Conservation (phyloP, 2,329 filamentous ascomycete genomes). For the Pseudopyricularia javanii region DNA sequence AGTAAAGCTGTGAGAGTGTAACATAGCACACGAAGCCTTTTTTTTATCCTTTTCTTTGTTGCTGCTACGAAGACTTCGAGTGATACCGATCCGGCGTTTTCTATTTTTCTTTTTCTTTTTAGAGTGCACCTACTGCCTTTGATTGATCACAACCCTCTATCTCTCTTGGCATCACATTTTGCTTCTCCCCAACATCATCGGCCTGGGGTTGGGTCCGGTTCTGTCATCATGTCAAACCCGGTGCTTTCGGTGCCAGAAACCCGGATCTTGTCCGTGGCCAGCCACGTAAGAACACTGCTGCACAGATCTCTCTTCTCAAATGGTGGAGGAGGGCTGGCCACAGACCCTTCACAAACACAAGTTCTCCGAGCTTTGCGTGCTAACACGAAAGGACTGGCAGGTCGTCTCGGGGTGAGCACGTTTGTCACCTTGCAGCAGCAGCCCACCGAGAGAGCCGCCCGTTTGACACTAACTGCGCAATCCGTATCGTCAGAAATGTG, state of each 20-base stretch:
- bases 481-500: constrained; percentile 59
- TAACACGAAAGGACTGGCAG: constrained; percentile 24
- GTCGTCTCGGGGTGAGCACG: constrained; percentile 60
- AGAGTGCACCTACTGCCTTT: too few species aligned
- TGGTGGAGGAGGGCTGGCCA: too few species aligned
- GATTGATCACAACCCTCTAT: too few species aligned
- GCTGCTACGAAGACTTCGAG: too few species aligned
- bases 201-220: background rate
- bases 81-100: too few species aligned
- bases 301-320: background rate
- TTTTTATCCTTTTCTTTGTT: too few species aligned
- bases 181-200: too few species aligned
- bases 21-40: too few species aligned
- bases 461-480: constrained; percentile 4
- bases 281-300: constrained; percentile 60
- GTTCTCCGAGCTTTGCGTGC: too few species aligned
- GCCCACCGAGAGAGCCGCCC: background rate
- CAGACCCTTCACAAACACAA: background rate
- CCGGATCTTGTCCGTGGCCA: constrained; percentile 75
- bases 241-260: constrained; percentile 36
- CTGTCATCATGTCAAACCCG: background rate
- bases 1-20: too few species aligned
- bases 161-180: too few species aligned
- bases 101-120: too few species aligned
- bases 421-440: constrained; percentile 4